phyloP scores from a whole-genome alignment of 352 stramenopile genomes.

The Globisporangium cederbergense region DNA sequence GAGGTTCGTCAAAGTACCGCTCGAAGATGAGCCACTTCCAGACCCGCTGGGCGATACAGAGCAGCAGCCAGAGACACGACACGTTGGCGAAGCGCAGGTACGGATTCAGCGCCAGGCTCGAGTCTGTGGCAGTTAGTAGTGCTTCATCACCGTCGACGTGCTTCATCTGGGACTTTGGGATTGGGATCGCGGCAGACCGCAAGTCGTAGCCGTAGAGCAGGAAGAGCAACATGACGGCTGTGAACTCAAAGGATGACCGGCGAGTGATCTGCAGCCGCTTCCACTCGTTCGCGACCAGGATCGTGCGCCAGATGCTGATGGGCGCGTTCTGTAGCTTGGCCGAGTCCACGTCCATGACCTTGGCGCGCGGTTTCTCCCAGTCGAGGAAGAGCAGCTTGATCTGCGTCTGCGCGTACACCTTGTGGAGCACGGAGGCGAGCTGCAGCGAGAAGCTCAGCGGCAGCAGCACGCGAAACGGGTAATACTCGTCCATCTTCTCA shows the following conservation, averaged over 20 bases:
- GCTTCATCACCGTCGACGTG: constrained; percentile 34
- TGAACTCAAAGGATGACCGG: constrained; percentile 78
- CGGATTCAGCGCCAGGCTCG: constrained; percentile 64
- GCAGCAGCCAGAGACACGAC: constrained; percentile 78
- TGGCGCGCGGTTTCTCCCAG: constrained; percentile 88
- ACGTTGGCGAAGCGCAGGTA: constrained; percentile 90
- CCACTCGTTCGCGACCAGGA: constrained; percentile 94
- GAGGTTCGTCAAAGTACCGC: constrained; percentile 65
- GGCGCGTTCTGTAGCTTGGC: constrained; percentile 39
- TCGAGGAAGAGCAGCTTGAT: constrained; percentile 91
- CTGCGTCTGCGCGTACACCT: constrained; percentile 78
- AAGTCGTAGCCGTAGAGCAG: constrained; percentile 81
- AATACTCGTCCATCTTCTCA: constrained; percentile 78
- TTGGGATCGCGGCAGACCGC: constrained; percentile 41
- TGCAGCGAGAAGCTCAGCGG: constrained; percentile 82
- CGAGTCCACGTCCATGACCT: constrained; percentile 56
- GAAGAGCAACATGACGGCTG: constrained; percentile 83
- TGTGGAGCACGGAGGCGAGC: constrained; percentile 56
- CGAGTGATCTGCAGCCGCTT: constrained; percentile 87
- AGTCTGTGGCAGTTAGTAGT: constrained; percentile 28
- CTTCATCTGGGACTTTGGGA: constrained; percentile 50
- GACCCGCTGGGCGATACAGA: constrained; percentile 73
- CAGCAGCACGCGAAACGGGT: constrained; percentile 82
- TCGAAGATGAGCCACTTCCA: constrained; percentile 90
- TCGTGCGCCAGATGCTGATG: constrained; percentile 92